Conservation (phyloP, 306 rosid species). For the Luffa aegyptiaca region DNA sequence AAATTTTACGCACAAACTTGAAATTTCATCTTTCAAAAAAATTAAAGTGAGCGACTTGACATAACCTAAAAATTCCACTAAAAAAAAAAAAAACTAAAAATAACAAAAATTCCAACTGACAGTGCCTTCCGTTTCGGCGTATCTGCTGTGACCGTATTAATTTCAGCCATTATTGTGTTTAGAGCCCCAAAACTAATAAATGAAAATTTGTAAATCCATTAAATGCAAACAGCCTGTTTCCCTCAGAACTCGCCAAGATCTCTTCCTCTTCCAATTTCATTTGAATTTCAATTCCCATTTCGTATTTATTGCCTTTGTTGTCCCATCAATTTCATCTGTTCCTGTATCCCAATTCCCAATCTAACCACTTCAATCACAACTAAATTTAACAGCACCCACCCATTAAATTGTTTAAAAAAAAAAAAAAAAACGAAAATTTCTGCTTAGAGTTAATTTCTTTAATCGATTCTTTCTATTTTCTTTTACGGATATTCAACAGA, state of each 20-base stretch:
- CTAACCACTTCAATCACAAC: not conserved
- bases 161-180: not conserved
- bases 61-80: not conserved
- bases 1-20: too few relatives aligned
- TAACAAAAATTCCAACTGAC: not conserved
- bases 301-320: not conserved
- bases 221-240: not conserved
- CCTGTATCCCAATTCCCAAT: not conserved
- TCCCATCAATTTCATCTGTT: not conserved
- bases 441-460: not conserved
- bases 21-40: too few relatives aligned
- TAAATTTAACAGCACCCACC: not conserved
- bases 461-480: not conserved
- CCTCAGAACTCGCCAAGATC: not conserved
- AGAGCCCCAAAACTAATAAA: not conserved
- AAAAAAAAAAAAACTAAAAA: not conserved
- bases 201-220: not conserved
- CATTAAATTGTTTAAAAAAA: not conserved
- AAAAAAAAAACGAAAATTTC: not conserved
- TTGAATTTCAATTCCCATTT: not conserved
- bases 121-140: not conserved
- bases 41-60: not conserved
- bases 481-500: not conserved
- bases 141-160: not conserved
- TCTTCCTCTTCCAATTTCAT: not conserved